Evolutionary conservation across 2,329 filamentous ascomycete species (phyloP).

Genomic region (Calonectria montana): DNA sequence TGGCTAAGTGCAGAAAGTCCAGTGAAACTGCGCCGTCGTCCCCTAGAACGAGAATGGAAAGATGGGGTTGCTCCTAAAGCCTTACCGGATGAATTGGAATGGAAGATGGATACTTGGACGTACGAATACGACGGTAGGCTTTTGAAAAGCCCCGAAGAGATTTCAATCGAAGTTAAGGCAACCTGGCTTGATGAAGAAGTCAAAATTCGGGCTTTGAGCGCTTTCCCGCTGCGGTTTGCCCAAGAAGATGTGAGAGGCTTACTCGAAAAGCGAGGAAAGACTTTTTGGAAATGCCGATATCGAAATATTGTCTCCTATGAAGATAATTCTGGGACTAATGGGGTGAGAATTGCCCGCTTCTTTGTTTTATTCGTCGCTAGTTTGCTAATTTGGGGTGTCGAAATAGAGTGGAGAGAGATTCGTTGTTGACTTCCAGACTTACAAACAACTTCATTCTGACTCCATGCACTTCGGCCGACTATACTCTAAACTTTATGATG

Average conservation of each 20-base stretch:
- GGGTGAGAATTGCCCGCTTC: background rate
- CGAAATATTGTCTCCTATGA: slow-evolving; percentile 1
- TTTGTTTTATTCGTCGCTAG: background rate
- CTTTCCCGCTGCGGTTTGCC: background rate
- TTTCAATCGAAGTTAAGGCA: background rate
- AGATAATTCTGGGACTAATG: background rate
- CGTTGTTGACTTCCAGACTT: slow-evolving; percentile 4
- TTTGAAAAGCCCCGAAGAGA: background rate
- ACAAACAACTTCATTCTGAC: background rate
- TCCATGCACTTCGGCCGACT: background rate
- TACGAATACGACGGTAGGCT: slow-evolving; percentile 5
- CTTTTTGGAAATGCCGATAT: slow-evolving; percentile 14
- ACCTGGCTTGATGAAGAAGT: background rate
- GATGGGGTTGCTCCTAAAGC: background rate
- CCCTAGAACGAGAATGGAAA: background rate
- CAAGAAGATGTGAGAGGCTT: background rate
- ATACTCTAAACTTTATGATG: background rate
- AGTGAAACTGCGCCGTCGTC: background rate
- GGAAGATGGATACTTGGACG: background rate
- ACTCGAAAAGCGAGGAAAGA: background rate
- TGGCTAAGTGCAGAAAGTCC: background rate
- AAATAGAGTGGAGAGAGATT: slow-evolving; percentile 5
- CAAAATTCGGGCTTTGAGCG: background rate
- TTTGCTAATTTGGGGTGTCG: background rate
- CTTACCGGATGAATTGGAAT: background rate